Percentiles rank a stretch among this genome's conserved stretches.
Evolutionary conservation across 1,284 basidiomycete genomes (phyloP).

Genomic region (Neonothopanus nambi): DNA sequence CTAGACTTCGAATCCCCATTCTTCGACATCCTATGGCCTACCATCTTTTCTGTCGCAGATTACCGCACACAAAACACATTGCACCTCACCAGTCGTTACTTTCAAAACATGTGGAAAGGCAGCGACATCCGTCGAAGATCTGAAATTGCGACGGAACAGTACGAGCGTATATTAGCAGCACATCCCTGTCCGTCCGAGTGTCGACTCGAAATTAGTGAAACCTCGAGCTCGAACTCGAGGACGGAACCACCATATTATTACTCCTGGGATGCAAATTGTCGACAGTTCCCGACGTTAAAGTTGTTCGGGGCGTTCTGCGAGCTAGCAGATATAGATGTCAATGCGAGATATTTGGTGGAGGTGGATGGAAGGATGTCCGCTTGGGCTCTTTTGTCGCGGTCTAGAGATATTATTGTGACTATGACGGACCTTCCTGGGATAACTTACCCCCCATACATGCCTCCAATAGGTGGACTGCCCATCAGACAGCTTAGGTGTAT

Average conservation of each 20-base stretch:
- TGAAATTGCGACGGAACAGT: background rate
- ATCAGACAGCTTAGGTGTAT: background rate
- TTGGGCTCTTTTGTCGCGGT: background rate
- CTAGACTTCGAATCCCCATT: background rate
- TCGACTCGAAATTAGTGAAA: background rate
- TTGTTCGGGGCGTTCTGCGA: background rate
- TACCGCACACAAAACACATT: background rate
- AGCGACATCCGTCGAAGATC: background rate
- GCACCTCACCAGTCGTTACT: background rate
- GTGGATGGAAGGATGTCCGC: background rate
- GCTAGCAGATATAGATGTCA: background rate
- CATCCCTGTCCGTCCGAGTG: background rate
- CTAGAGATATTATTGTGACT: background rate
- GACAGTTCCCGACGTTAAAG: background rate
- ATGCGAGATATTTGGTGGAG: background rate
- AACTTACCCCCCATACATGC: background rate
- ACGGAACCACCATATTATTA: background rate
- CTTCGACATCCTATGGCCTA: conserved; percentile 2
- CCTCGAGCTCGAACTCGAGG: background rate
- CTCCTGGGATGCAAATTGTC: background rate
- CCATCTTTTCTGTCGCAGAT: background rate
- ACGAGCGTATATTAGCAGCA: background rate
- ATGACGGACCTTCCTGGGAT: background rate
- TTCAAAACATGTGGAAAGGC: background rate
- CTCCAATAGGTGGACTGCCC: background rate